phyloP scores from a whole-genome alignment of 2,329 filamentous ascomycete species.

The Beauveria rudraprayagi region DNA sequence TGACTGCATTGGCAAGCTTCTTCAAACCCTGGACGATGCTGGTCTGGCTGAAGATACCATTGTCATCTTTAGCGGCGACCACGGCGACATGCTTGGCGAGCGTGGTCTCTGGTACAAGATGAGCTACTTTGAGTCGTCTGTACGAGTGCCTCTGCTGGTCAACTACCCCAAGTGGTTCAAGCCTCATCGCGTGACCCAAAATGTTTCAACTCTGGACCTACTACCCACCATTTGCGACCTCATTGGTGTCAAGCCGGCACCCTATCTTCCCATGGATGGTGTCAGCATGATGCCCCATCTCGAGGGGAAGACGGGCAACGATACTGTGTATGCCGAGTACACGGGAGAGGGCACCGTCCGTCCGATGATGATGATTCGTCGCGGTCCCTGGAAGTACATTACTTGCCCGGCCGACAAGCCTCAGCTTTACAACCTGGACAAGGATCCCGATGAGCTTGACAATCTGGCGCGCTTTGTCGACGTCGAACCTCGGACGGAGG shows the following conservation, averaged over 20 bases:
- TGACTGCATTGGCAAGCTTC: slow-evolving; percentile 77
- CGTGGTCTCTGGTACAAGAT: slow-evolving; percentile 95
- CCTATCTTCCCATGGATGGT: slow-evolving; percentile 77
- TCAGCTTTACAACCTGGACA: slow-evolving; percentile 72
- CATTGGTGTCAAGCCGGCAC: slow-evolving; percentile 60
- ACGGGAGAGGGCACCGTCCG: slow-evolving; percentile 87
- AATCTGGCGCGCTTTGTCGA: slow-evolving; percentile 55
- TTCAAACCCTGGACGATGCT: slow-evolving; percentile 70
- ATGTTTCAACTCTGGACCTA: slow-evolving; percentile 86
- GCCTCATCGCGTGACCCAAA: slow-evolving; percentile 69
- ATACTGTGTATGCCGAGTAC: slow-evolving; percentile 92
- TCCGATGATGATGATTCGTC: slow-evolving; percentile 89
- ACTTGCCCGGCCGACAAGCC: slow-evolving; percentile 76
- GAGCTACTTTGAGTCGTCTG: slow-evolving; percentile 90
- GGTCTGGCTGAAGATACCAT: slow-evolving; percentile 79
- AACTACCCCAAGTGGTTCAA: slow-evolving; percentile 69
- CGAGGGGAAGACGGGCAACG: slow-evolving; percentile 54
- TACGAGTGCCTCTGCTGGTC: slow-evolving; percentile 79
- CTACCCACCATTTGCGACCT: slow-evolving; percentile 83
- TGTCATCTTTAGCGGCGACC: slow-evolving; percentile 85
- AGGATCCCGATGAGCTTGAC: slow-evolving; percentile 68
- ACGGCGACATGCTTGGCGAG: slow-evolving; percentile 94
- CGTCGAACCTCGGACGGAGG: slow-evolving; percentile 28
- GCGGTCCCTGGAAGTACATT: slow-evolving; percentile 84
- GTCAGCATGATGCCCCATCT: slow-evolving; percentile 74